A percentile compares a stretch with the other conserved stretches of the same genome.
phyloP scores from a whole-genome alignment of 768 basidiomycete genomes.

The Mycena filopes region DNA sequence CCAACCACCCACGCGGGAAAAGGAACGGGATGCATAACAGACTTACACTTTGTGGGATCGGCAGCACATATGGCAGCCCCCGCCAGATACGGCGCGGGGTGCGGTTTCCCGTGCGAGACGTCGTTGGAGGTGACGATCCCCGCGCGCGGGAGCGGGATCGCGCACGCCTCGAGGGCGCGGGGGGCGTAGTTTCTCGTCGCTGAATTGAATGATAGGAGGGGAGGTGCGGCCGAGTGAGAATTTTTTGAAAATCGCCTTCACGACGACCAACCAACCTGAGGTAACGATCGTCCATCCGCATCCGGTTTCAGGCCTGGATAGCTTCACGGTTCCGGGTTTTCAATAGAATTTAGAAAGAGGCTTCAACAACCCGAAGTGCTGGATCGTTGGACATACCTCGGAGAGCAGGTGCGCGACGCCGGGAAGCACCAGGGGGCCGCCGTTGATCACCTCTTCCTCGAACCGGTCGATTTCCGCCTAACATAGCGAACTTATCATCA shows the following conservation, averaged over 20 bases:
- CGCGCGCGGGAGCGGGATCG: conserved; percentile 64
- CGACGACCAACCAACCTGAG: conserved; percentile 60
- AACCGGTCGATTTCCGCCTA: conserved; percentile 81
- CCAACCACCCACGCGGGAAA: not conserved
- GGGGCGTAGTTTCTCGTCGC: conserved; percentile 81
- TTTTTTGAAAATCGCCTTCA: not conserved
- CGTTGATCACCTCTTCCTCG: conserved; percentile 77
- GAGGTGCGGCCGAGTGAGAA: not conserved
- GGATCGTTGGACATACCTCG: conserved; percentile 49
- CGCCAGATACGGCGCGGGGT: conserved; percentile 86
- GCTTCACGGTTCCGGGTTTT: conserved; percentile 37
- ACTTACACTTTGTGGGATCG: conserved; percentile 65
- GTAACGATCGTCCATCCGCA: conserved; percentile 86
- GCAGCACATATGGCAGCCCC: conserved; percentile 73
- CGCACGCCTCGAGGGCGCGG: conserved; percentile 71
- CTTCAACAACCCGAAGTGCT: not conserved
- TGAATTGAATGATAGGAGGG: conserved; percentile 38
- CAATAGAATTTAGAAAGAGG: no score
- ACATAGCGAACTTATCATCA: no score
- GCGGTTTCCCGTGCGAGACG: conserved; percentile 82
- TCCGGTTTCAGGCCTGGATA: conserved; percentile 39
- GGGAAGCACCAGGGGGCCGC: conserved; percentile 71
- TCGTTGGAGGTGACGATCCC: conserved; percentile 82
- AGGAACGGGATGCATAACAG: conserved; percentile 45
- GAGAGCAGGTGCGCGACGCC: conserved; percentile 69